Conservation (phyloP, 2,329 filamentous ascomycete species). For the Neopestalotiopsis rosae region DNA sequence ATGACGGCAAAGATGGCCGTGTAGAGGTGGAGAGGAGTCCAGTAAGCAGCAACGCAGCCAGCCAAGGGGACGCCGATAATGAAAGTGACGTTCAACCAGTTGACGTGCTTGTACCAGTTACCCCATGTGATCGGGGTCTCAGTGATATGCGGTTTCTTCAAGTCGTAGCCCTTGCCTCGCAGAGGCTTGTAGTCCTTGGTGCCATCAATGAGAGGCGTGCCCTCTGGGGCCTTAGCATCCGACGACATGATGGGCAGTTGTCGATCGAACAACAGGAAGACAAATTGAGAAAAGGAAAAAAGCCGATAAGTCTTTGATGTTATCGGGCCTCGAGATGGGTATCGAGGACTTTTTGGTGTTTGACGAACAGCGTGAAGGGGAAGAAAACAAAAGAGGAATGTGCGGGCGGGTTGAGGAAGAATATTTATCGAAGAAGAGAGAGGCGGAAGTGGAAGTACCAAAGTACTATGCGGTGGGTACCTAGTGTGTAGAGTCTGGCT, state of each 20-base stretch:
- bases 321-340: conserved; percentile 12
- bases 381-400: conserved; percentile 7
- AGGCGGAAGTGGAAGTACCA: background rate
- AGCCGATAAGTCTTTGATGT: background rate
- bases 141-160: conserved; percentile 82
- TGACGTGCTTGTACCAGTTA: conserved; percentile 93
- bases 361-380: conserved; percentile 5
- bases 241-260: conserved; percentile 32
- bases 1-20: conserved; percentile 49
- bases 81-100: conserved; percentile 88
- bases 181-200: conserved; percentile 61
- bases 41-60: conserved; percentile 77
- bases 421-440: conserved; percentile 16
- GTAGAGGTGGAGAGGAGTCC: conserved; percentile 62
- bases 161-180: conserved; percentile 50
- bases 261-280: background rate
- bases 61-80: conserved; percentile 79
- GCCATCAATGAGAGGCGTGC: conserved; percentile 54
- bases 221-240: conserved; percentile 43
- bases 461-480: conserved; percentile 11
- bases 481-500: conserved; percentile 3
- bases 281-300: background rate
- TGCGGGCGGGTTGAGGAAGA: conserved; percentile 12
- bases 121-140: conserved; percentile 78
- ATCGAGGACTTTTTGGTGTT: conserved; percentile 13